Evolutionary conservation across 2,329 filamentous ascomycete genomes (phyloP), one percentile per base, ranked within the genome.

Genomic region (Didymella pinodella): DNA sequence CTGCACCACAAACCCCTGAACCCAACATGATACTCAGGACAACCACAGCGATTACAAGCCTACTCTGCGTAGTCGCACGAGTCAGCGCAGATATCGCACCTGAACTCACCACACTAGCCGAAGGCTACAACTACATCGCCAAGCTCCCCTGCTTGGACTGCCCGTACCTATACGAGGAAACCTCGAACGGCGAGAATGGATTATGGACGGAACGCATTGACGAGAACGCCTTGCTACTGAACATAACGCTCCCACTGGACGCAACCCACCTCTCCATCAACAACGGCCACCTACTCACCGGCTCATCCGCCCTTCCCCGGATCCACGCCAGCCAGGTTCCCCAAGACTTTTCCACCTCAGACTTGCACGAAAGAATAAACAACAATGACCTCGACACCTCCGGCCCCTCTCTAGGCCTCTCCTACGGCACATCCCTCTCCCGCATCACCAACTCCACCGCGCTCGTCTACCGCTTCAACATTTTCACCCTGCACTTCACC

Each of bases 81-180:
- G 60, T 53, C 11, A 28, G 48, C 16, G 70, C 66, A 4, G 61
- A 67, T 10, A 50, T 66, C 40, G 70, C 70, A n/a, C 72, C 71
- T 2, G 72, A 73, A 22, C 70, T 76, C 8, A 76, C 69, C 16
- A 66, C 65, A 8, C 48, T 75, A 7, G 63, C 64, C 4, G 71
- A 72, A 34, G 74, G 74, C 46, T 74, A 71, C 62, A 70, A 68
- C 55, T 48, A 73, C 53, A 67, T 76, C 43, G 72, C 69, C 50
- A 76, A 75, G 54, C 54, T 76, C 7, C 72, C 72, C 10, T 76
- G 73, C 45, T 29, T 64, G n/a, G 71, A 63, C 26, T 76, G 74
- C 57, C 73, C 74, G 4, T 75, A 71, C 40, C 47, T 76, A 25
- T 70, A 68, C 41, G 71, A 75, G 43, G 72, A 74, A 55, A 69